These are phyloP conservation scores for Xylaria hypoxylon DNA, from an alignment of 2,329 filamentous ascomycete genomes.

Conservation along the genomic window DNA sequence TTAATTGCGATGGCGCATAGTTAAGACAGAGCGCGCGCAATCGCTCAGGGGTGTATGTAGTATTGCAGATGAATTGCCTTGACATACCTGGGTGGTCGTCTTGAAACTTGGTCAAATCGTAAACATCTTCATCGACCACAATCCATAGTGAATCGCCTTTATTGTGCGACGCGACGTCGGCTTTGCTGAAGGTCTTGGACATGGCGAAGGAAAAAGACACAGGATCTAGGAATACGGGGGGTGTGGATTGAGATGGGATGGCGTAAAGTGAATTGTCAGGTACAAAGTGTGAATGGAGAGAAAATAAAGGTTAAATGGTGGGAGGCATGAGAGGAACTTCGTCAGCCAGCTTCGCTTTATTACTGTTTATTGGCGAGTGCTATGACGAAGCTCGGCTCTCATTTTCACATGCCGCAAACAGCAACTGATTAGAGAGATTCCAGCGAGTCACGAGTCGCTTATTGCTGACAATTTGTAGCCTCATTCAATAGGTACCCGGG, in stretches of 20 bases:
- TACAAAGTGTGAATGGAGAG: constrained; percentile 5
- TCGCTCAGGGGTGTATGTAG: not conserved
- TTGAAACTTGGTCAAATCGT: constrained; percentile 90
- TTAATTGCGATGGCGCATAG: not conserved
- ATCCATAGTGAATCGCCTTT: constrained; percentile 89
- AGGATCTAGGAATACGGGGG: not conserved
- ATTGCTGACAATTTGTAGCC: constrained; percentile 20
- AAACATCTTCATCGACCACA: constrained; percentile 93
- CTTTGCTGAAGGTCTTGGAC: constrained; percentile 86
- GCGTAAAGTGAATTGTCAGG: not conserved
- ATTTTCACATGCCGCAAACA: constrained; percentile 36
- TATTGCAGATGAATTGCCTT: not conserved
- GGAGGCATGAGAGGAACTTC: constrained; percentile 6
- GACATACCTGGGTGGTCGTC: constrained; percentile 82
- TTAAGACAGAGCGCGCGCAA: not conserved
- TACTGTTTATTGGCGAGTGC: constrained; percentile 6
- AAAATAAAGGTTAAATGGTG: constrained; percentile 10
- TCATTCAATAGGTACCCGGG: not conserved
- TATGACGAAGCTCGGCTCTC: constrained; percentile 37
- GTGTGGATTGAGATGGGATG: constrained; percentile 2
- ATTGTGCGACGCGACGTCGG: constrained; percentile 92
- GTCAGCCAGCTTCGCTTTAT: constrained; percentile 16
- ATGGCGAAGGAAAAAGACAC: constrained; percentile 60
- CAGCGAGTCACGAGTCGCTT: constrained; percentile 34
- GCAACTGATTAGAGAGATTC: constrained; percentile 14